Conservation (phyloP, 2,329 filamentous ascomycete genomes). For the Cyphellophora attinorum region DNA sequence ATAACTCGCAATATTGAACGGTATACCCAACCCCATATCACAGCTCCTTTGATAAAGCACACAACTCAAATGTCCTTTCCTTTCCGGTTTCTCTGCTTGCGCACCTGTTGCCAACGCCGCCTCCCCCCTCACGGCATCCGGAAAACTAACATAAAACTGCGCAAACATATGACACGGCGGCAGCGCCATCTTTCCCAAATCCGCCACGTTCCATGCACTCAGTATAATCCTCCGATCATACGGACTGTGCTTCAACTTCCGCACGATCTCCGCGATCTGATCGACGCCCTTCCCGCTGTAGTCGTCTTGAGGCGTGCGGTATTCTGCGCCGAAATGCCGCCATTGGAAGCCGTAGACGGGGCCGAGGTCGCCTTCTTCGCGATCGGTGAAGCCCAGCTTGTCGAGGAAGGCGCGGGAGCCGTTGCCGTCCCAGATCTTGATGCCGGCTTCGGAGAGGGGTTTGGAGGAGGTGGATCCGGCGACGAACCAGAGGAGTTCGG, state of each 20-base stretch:
- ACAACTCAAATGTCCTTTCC: slow-evolving; percentile 67
- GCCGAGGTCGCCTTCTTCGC: slow-evolving; percentile 79
- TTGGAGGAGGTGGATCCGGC: slow-evolving; percentile 71
- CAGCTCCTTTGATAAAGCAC: slow-evolving; percentile 88
- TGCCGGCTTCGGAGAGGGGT: slow-evolving; percentile 64
- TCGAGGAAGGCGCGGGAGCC: slow-evolving; percentile 86
- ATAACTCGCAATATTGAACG: slow-evolving; percentile 96
- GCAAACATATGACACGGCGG: slow-evolving; percentile 97
- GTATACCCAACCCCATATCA: slow-evolving; percentile 94
- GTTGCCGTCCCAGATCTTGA: slow-evolving; percentile 99
- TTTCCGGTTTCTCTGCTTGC: slow-evolving; percentile 7
- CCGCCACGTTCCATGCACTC: slow-evolving; percentile 85
- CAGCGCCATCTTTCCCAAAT: slow-evolving; percentile 78
- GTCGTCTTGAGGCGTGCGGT: slow-evolving; percentile 67
- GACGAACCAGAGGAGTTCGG: slow-evolving; percentile 94
- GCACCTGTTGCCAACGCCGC: slow-evolving; percentile 11
- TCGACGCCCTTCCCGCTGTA: slow-evolving; percentile 86
- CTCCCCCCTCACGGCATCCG: slow-evolving; percentile 27
- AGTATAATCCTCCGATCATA: slow-evolving; percentile 87
- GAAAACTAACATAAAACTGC: slow-evolving; percentile 84
- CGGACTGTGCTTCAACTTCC: slow-evolving; percentile 72
- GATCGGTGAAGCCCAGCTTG: slow-evolving; percentile 67
- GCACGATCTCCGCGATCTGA: slow-evolving; percentile 81
- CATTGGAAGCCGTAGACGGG: slow-evolving; percentile 98
- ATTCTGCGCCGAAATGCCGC: slow-evolving; percentile 93